Base-by-base conservation (phyloP, 768 basidiomycete species). In the Cystofilobasidium capitatum region DNA sequence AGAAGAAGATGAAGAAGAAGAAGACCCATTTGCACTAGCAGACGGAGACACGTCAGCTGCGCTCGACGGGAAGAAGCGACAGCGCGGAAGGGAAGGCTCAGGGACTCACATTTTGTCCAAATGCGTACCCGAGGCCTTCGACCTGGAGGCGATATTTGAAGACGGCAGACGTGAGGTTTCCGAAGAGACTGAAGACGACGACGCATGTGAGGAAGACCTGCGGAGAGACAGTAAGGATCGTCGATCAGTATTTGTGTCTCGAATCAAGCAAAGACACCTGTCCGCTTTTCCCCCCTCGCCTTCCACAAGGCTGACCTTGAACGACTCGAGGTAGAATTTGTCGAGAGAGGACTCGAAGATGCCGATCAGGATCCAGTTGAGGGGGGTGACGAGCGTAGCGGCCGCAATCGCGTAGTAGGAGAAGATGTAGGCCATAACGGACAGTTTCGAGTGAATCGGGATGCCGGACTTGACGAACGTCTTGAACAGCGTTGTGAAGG, bases 401-500 rank as follows among this genome's bases (percentile, higher is more conserved):
- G 26, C 31, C 0, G 47, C 35, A 9, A 67, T 62, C 1, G 59
- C 45, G 31, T 26, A 55, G 39, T 64, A 64, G 0, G 47, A 54
- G 24, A 55, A 39, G 45, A 45, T 33, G 51, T 55, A 55, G 29
- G 51, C 51, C 31, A 55, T 29, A 31, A 55, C 81, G 35, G 83
- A 81, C 74, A 80, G 75, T 72, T 82, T 82, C 71, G 77, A 81
- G 74, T 82, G 84, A 22, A 82, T 60, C 0, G 80, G 81, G 65
- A 83, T 83, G 58, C 72, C 76, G 9, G 72, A 72, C 74, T 36
- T 29, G 29, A 75, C 75, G 47, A 75, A 78, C 44, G 66, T 35
- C 42, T 72, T 72, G 70, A 77, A 74, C 1, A 76, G 75, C 36
- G 75, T 74, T 6, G 84, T 92, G 77, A 94, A 86, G 0, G 91